Evolutionary conservation across 129 eudicot genomes (phyloP), one percentile per base, ranked within the genome.

Genomic region (Artemisia argyi): DNA sequence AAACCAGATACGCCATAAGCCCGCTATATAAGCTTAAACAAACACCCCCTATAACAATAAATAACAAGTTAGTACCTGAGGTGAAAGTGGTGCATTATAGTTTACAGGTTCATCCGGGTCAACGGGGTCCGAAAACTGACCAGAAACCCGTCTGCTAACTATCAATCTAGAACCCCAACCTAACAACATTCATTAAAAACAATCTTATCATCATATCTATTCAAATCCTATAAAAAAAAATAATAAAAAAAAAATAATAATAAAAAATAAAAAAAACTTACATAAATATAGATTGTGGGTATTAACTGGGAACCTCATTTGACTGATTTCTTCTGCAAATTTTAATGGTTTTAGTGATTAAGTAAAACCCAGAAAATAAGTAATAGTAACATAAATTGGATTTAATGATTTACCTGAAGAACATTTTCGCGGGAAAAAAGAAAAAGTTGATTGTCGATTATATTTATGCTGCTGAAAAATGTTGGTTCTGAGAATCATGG

Each of bases 121-220:
- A 72, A 73, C 68, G 18, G 68, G 24, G n/a, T 67, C 78, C n/a
- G 81, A 61, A 44, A 71, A 53, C 73, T 69, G 75, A n/a, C 79
- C 82, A 19, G 93, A 61, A 74, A 72, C 72, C 64, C 80, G 81
- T 69, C 85, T 81, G 59, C 76, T 61, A 69, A 81, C 47, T 4
- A 76, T 28, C 9, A 64, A 65, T 73, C 80, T 78, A 8, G 88
- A 88, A 51, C 78, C 59, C 60, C 61, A 68, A 63, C 83, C 95
- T 88, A 39, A 57, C 60, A 56, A 61, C 64, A 56, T 53, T 26
- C 30, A 77, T 64, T 8, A 53, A 46, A 51, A 48, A 17, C 52
- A 44, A 30, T 1, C 4, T 50, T 10, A 42, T n/a, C 4, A 26
- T 15, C 6, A 22, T 59, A 59, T n/a, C n/a, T 14, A 35, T 30